Evolutionary conservation across 1,284 basidiomycete genomes (phyloP).

Genomic region (Coriolopsis trogii): DNA sequence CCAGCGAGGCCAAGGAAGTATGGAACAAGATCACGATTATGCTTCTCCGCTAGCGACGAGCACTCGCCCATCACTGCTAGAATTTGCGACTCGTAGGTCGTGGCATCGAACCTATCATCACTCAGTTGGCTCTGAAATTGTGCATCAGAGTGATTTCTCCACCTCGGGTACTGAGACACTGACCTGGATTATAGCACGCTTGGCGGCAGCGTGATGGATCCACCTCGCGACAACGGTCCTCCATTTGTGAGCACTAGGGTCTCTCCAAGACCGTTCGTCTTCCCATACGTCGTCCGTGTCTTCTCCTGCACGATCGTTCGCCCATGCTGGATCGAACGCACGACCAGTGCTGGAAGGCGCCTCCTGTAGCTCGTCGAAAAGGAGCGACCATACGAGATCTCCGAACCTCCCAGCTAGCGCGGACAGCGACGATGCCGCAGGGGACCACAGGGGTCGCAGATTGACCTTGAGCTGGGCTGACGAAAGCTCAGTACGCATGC

Average conservation of each 20-base stretch:
- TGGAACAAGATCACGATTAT: slow-evolving; percentile 81
- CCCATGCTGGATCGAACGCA: slow-evolving; percentile 28
- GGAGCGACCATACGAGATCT: slow-evolving; percentile 70
- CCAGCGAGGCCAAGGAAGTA: slow-evolving; percentile 70
- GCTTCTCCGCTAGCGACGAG: slow-evolving; percentile 76
- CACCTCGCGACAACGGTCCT: slow-evolving; percentile 49
- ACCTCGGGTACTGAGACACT: slow-evolving; percentile 8
- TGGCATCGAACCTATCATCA: slow-evolving; percentile 71
- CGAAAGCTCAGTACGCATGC: slow-evolving; percentile 6
- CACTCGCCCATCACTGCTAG: slow-evolving; percentile 70
- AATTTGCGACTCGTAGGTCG: slow-evolving; percentile 82
- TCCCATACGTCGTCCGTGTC: slow-evolving; percentile 54
- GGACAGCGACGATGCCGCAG: slow-evolving; percentile 74
- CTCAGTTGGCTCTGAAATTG: slow-evolving; percentile 56
- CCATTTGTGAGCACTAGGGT: slow-evolving; percentile 69
- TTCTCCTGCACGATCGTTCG: slow-evolving; percentile 25
- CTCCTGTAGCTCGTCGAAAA: slow-evolving; percentile 65
- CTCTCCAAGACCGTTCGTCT: slow-evolving; percentile 73
- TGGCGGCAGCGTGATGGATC: slow-evolving; percentile 38
- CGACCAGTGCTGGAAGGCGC: slow-evolving; percentile 22
- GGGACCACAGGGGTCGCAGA: slow-evolving; percentile 85
- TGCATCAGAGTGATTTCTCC: neutral
- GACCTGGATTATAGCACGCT: slow-evolving; percentile 40
- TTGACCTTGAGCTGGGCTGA: slow-evolving; percentile 92
- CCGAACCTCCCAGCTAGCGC: slow-evolving; percentile 61